Percentiles rank a stretch among this genome's conserved stretches.
These are phyloP conservation scores for Chloranthus sessilifolius DNA, from an alignment of 164 flowering plant genomes.

Conservation along the genomic window DNA sequence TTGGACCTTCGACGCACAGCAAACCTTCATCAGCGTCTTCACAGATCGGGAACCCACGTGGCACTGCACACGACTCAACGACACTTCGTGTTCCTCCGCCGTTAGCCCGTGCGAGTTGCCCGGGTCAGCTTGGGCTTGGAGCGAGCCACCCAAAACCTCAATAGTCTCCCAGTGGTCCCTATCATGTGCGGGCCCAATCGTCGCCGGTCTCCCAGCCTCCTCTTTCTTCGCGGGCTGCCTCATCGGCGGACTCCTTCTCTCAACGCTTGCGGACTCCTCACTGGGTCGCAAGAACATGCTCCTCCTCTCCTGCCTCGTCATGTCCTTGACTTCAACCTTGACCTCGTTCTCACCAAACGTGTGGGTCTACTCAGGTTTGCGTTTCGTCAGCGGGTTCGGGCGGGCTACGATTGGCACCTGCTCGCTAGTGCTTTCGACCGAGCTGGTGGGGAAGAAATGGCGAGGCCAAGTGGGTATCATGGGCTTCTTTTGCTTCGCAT, in stretches of 20 bases:
- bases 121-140: slow-evolving; percentile 49
- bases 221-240: slow-evolving; percentile 66
- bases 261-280: slow-evolving; percentile 58
- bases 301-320: slow-evolving; percentile 36
- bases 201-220: slow-evolving; percentile 54
- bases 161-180: slow-evolving; percentile 56
- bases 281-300: slow-evolving; percentile 67
- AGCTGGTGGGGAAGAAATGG: slow-evolving; percentile 51
- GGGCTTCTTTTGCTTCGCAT: slow-evolving; percentile 49
- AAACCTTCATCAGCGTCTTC: slow-evolving; percentile 60
- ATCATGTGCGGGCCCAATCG: slow-evolving; percentile 31
- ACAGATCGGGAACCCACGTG: slow-evolving; percentile 50
- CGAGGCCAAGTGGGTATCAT: slow-evolving; percentile 47
- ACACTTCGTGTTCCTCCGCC: slow-evolving; percentile 3
- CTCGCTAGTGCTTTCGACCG: slow-evolving; percentile 23
- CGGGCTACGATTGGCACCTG: slow-evolving; percentile 55
- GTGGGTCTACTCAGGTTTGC: slow-evolving; percentile 49
- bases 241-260: slow-evolving; percentile 46
- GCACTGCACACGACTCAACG: slow-evolving; percentile 31
- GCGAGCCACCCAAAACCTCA: slow-evolving; percentile 25
- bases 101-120: slow-evolving; percentile 33
- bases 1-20: slow-evolving; percentile 61
- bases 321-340: slow-evolving; percentile 33
- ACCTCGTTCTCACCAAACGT: slow-evolving; percentile 43
- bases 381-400: slow-evolving; percentile 51